Percentiles rank a stretch among this genome's conserved stretches.
Evolutionary conservation across 805 yeast species (phyloP).

Genomic region (Myxozyma kluyveri): DNA sequence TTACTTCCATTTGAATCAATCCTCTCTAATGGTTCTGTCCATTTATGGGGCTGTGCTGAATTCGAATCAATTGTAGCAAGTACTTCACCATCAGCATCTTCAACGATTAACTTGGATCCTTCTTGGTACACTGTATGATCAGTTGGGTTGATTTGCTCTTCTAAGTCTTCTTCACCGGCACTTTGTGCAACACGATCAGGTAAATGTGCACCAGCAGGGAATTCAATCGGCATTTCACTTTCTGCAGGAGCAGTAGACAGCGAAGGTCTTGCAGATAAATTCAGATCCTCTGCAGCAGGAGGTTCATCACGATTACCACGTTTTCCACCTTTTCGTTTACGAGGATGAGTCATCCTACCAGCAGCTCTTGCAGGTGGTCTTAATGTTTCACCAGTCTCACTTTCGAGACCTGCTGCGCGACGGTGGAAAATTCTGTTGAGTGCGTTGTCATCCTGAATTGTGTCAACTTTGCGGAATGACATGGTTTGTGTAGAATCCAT

Average conservation of each 20-base stretch:
- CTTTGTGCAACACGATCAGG: constrained; percentile 5
- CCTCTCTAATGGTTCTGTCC: constrained; percentile 7
- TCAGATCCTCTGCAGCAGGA: neutral
- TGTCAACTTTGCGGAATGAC: constrained; percentile 80
- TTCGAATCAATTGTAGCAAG: constrained; percentile 43
- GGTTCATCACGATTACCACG: neutral
- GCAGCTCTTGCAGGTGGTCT: constrained; percentile 27
- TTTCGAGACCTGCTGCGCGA: constrained; percentile 1
- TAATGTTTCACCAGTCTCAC: constrained; percentile 7
- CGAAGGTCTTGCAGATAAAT: neutral
- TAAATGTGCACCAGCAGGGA: constrained; percentile 14
- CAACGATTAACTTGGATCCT: constrained; percentile 68
- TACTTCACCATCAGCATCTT: constrained; percentile 81
- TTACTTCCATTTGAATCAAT: neutral
- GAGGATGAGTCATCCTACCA: constrained; percentile 22
- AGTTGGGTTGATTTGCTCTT: constrained; percentile 21
- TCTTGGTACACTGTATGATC: constrained; percentile 56
- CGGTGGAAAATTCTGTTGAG: constrained; percentile 20
- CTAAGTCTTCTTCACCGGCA: constrained; percentile 22
- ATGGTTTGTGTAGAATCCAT: constrained; percentile 74
- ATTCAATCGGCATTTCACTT: constrained; percentile 8
- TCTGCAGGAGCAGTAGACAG: neutral
- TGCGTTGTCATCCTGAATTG: constrained; percentile 42
- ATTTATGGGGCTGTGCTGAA: constrained; percentile 16
- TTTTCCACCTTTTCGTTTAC: constrained; percentile 1